These are phyloP conservation scores for Starmerella gropengiesseri DNA, from an alignment of 805 yeast species.

Conservation along the genomic window DNA sequence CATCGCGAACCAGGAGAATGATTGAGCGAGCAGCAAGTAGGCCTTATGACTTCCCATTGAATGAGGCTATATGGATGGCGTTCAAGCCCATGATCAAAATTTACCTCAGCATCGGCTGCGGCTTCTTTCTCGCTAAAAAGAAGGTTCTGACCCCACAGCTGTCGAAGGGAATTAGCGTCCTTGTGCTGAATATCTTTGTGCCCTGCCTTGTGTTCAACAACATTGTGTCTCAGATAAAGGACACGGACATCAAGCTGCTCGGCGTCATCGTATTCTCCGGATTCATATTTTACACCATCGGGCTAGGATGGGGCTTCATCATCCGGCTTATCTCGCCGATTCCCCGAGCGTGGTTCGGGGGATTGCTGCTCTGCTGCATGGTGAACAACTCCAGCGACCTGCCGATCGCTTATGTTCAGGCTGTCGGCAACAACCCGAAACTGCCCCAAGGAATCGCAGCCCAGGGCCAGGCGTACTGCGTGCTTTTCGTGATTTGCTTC, in stretches of 20 bases:
- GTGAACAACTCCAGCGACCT: conserved; percentile 73
- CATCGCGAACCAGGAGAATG: no score
- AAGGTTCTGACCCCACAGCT: conserved; percentile 41
- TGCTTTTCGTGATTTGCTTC: conserved; percentile 63
- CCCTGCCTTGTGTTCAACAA: conserved; percentile 71
- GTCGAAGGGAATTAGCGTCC: conserved; percentile 46
- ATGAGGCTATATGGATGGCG: conserved; percentile 57
- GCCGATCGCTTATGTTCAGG: conserved; percentile 66
- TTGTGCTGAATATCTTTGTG: conserved; percentile 55
- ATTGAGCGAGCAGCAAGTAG: conserved; percentile 11
- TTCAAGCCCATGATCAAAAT: conserved; percentile 82
- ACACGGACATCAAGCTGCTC: conserved; percentile 55
- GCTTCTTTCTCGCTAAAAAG: conserved; percentile 50
- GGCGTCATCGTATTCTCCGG: conserved; percentile 53
- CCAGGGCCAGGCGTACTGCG: conserved; percentile 73
- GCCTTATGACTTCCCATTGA: conserved; percentile 17
- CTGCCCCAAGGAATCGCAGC: conserved; percentile 52
- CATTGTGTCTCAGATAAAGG: conserved; percentile 53
- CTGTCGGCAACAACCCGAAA: conserved; percentile 49
- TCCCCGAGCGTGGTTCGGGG: conserved; percentile 70
- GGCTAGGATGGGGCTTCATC: conserved; percentile 35
- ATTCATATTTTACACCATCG: conserved; percentile 36
- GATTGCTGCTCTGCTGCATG: conserved; percentile 57
- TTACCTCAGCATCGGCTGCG: conserved; percentile 57
- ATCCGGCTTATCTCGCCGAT: conserved; percentile 42